Evolutionary conservation across 805 yeast species (phyloP), one percentile per base, ranked within the genome.

Genomic region (Metschnikowia gruessii): DNA sequence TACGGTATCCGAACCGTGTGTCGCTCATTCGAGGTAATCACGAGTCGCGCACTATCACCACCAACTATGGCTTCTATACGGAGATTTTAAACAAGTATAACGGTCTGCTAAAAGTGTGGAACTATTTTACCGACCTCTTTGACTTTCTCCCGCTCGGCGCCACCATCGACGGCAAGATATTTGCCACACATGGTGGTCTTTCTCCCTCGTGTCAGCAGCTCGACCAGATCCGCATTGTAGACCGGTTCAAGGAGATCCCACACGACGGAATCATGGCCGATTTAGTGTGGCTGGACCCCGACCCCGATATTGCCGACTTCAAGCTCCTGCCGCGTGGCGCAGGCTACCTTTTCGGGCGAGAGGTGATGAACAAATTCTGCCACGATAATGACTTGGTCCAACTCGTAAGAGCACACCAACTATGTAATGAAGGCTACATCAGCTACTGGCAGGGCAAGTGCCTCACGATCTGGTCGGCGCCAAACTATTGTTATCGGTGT

Each of bases 201-300:
- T 87, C 96, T 4, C 99, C 99, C 0, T 87, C 90, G 52, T 88
- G 95, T 39, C 98, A 92, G 61, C 87, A 94, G 7, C 77, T 94
- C 18, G 97, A 94, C 62, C 97, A 95, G 54, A 88, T 94, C 42
- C 76, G 86, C 52, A 82, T 94, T 13, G 83, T 95, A 8, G 99
- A 94, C 65, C 65, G 99, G 49, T 92, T 90, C 62, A 80, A 83
- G 54, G 99, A 94, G 63, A 89, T 95, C 11, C 99, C 99, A 0
- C 99, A 95, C 57, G 99, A 94, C 63, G 99, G 99, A 0, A 96
- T 97, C 13, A 94, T 94, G 97, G 99, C 99, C 1, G 99, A 94
- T 64, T 71, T 94, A 42, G 98, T 94, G 16, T 94, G 99, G 99
- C 84, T 94, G 18, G 99, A 94, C 61, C 99, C 99, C 0, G 98